phyloP scores from a whole-genome alignment of 2,329 filamentous ascomycete species.

The Helminthosporium solani region DNA sequence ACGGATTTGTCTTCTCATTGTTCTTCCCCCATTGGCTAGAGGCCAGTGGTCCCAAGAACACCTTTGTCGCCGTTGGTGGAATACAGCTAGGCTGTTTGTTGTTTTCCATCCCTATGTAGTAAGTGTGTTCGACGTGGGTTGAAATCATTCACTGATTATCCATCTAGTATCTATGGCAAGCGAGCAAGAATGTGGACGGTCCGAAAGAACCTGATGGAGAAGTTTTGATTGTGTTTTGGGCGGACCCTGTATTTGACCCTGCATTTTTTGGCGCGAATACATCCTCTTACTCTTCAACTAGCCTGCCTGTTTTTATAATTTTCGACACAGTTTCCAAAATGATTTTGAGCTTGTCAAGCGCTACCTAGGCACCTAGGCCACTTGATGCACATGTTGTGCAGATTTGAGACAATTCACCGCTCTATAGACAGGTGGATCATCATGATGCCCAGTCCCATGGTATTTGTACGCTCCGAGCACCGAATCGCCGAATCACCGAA shows the following conservation, averaged over 20 bases:
- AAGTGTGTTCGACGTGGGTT: too few species aligned
- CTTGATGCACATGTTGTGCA: not conserved
- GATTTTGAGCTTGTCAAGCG: not conserved
- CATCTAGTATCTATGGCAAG: slow-evolving; percentile 72
- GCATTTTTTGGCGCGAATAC: too few species aligned
- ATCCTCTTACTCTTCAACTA: too few species aligned
- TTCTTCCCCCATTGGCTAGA: slow-evolving; percentile 73
- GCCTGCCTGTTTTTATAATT: too few species aligned
- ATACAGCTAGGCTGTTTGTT: slow-evolving; percentile 78
- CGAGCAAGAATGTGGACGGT: slow-evolving; percentile 92
- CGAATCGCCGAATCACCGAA: too few species aligned
- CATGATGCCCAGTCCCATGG: too few species aligned
- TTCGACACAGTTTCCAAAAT: not conserved
- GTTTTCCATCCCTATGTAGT: slow-evolving; percentile 82
- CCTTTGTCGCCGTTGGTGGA: slow-evolving; percentile 80
- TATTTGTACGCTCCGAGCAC: too few species aligned
- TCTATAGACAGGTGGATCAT: not conserved
- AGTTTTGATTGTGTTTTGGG: too few species aligned
- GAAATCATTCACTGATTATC: too few species aligned
- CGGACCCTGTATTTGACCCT: too few species aligned
- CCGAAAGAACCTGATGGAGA: slow-evolving; percentile 82
- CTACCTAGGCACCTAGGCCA: not conserved
- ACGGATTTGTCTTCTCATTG: slow-evolving; percentile 83
- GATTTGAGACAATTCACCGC: not conserved
- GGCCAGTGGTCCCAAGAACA: slow-evolving; percentile 69